phyloP scores from a whole-genome alignment of 2,329 filamentous ascomycete genomes.

The Fusarium sp. region DNA sequence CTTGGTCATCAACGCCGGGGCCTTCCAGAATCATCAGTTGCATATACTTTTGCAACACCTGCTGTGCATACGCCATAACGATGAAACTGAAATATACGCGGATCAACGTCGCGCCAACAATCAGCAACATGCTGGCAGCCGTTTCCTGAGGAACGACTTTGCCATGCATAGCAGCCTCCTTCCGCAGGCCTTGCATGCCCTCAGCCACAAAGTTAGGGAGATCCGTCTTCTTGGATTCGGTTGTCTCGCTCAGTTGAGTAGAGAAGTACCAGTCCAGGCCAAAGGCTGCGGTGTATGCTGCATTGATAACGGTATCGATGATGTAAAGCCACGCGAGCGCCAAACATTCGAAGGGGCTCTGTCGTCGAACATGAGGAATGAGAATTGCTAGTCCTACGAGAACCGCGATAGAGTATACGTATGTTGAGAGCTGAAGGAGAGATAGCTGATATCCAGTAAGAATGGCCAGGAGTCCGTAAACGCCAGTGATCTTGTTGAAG shows the following conservation, averaged over 20 bases:
- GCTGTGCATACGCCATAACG: slow-evolving; percentile 84
- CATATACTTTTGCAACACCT: slow-evolving; percentile 76
- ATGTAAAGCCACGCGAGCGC: slow-evolving; percentile 87
- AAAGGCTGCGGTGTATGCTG: slow-evolving; percentile 83
- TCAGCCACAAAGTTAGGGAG: slow-evolving; percentile 47
- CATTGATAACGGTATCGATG: slow-evolving; percentile 84
- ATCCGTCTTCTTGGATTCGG: slow-evolving; percentile 39
- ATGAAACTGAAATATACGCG: slow-evolving; percentile 87
- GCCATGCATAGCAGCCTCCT: slow-evolving; percentile 51
- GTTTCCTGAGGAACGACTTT: slow-evolving; percentile 65
- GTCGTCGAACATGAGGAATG: slow-evolving; percentile 81
- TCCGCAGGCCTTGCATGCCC: slow-evolving; percentile 50
- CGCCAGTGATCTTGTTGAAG: slow-evolving; percentile 91
- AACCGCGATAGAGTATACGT: slow-evolving; percentile 84
- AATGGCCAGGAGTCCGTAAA: slow-evolving; percentile 90
- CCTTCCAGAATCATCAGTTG: slow-evolving; percentile 61
- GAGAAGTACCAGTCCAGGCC: slow-evolving; percentile 87
- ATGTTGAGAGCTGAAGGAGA: slow-evolving; percentile 87
- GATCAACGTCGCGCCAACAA: slow-evolving; percentile 78
- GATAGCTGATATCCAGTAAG: slow-evolving; percentile 88
- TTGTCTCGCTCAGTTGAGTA: slow-evolving; percentile 62
- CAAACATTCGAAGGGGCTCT: slow-evolving; percentile 82
- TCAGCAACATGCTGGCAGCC: slow-evolving; percentile 81
- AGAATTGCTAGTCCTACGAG: slow-evolving; percentile 77
- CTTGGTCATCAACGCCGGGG: slow-evolving; percentile 59